Evolutionary conservation across 2,329 filamentous ascomycete species (phyloP), one percentile per base, ranked within the genome.

Genomic region (Ceratocystis cacaofunesta): DNA sequence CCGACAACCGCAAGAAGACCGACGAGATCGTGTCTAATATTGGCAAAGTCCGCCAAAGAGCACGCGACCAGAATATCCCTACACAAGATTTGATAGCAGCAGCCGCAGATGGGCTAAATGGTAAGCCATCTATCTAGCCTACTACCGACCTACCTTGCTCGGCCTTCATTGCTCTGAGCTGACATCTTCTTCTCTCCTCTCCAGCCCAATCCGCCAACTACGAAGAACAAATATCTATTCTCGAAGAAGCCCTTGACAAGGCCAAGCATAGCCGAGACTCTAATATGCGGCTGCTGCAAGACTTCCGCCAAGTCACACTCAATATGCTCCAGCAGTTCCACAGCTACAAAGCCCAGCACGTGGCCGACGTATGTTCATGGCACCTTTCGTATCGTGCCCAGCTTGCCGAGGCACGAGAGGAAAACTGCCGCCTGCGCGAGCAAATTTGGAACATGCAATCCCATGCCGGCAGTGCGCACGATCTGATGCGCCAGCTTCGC

Each of bases 381-480:
- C 85, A 87, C 75, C 82, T 80, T 65, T 85, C 81, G 67, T 87
- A 87, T 76, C 82, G 85, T 6, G 75, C 79, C 30, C 85, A 87
- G 74, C 79, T 87, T 46, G 83, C 83, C 69, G 83, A 85, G 71
- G 83, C 84, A 60, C 83, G 85, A 3, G 81, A 81, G 69, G 84
- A 86, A 75, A 87, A 87, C 70, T 78, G 78, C 68, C 78, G 79
- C 1, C 78, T 87, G 63, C 82, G 84, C 63, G 82, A 85, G 70
- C 83, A 86, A 73, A 85, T 87, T 70, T 85, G 83, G 79, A 82
- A 85, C 69, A 85, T 86, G 82, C 82, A 85, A 71, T 78, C 79
- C 50, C 80, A 83, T 69, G 84, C 85, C 28, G 78, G 78, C 60
- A 76, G 75, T 12, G 84, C 83, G 25, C 86, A 85, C 71, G 80